Percentiles rank a stretch among this genome's conserved stretches.
Conservation (phyloP, 148 eudicot species). For the Fagopyrum homotropicum region DNA sequence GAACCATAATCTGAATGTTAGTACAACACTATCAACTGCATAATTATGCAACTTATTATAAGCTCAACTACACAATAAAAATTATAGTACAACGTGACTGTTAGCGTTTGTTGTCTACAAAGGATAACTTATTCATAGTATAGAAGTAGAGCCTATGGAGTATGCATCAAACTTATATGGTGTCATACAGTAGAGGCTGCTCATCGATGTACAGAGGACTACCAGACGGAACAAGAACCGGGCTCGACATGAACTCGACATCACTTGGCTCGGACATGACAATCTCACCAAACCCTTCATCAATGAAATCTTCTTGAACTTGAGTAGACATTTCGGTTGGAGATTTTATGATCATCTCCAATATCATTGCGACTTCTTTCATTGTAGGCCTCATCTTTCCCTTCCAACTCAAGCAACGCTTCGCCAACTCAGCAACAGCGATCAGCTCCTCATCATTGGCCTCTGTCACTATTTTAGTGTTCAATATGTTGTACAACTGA, state of each 20-base stretch:
- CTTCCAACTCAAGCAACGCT: conserved; percentile 18
- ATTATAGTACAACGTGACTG: too few relatives aligned
- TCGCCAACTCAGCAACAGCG: conserved; percentile 15
- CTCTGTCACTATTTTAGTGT: conserved; percentile 13
- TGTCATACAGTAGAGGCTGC: background rate
- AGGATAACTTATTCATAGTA: too few relatives aligned
- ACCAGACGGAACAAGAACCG: background rate
- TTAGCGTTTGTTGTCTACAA: too few relatives aligned
- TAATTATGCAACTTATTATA: too few relatives aligned
- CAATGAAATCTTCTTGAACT: background rate
- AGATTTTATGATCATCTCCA: background rate
- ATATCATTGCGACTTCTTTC: conserved; percentile 15
- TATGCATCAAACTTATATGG: background rate
- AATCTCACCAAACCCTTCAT: background rate
- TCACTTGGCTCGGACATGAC: background rate
- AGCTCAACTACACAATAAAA: too few relatives aligned
- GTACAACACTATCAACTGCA: too few relatives aligned
- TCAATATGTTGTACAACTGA: conserved; percentile 18
- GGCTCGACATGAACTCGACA: background rate
- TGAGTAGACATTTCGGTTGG: background rate
- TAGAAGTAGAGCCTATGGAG: background rate
- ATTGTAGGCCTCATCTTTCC: conserved; percentile 26
- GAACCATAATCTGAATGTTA: too few relatives aligned
- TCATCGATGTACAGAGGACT: background rate
- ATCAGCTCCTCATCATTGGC: conserved; percentile 15